A percentile compares a stretch with the other conserved stretches of the same genome.
Evolutionary conservation across 2,329 filamentous ascomycete species (phyloP).

Genomic region (Alternaria sp.): DNA sequence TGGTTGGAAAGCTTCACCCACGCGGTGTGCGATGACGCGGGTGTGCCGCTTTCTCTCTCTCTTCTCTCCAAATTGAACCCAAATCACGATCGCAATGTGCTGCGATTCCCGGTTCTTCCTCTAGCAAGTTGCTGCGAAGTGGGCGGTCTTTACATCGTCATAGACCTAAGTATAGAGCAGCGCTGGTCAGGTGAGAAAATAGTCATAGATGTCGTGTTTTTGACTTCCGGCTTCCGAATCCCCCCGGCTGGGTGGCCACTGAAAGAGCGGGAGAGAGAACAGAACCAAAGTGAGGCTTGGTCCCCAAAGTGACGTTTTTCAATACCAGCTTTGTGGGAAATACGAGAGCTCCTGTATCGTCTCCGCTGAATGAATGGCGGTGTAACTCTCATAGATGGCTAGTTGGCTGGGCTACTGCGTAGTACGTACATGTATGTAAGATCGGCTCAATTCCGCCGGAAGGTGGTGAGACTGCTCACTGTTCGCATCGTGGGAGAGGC

Average conservation of each 20-base stretch:
- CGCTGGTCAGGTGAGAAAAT: background rate
- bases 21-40: too few species aligned
- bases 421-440: background rate
- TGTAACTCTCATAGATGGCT: background rate
- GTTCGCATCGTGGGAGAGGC: slow-evolving; percentile 5
- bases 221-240: too few species aligned
- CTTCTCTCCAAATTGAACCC: too few species aligned
- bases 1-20: too few species aligned
- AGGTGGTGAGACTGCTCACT: background rate
- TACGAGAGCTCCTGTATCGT: slow-evolving; percentile 1
- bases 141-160: too few species aligned
- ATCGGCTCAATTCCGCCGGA: background rate
- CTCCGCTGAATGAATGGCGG: background rate
- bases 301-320: background rate
- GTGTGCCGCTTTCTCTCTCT: too few species aligned
- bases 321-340: slow-evolving; percentile 1
- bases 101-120: too few species aligned
- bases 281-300: too few species aligned
- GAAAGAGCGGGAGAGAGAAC: background rate
- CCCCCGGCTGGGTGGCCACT: background rate
- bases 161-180: too few species aligned
- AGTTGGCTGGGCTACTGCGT: background rate
- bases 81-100: too few species aligned
- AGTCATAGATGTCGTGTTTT: too few species aligned
- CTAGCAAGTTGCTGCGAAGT: too few species aligned